Conservation (phyloP, 306 rosid species). For the Ammopiptanthus mongolicus region DNA sequence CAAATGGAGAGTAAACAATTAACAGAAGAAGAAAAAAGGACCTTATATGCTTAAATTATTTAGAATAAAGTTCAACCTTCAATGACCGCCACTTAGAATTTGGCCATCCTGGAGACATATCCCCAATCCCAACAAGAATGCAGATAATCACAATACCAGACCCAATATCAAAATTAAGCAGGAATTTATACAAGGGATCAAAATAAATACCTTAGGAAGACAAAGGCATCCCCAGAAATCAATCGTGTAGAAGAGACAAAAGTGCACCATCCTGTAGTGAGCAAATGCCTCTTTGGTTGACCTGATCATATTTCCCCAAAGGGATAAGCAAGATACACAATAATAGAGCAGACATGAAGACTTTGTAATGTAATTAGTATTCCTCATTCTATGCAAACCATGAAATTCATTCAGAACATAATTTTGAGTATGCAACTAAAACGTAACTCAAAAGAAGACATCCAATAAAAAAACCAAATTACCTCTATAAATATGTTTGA, state of each 20-base stretch:
- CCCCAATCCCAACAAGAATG: conserved; percentile 60
- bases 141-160: neutral
- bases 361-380: neutral
- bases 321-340: neutral
- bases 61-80: conserved; percentile 48
- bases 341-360: neutral
- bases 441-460: neutral
- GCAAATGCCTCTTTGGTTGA: conserved; percentile 92
- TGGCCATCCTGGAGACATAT: conserved; percentile 58
- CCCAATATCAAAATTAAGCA: conserved; percentile 5
- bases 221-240: conserved; percentile 88
- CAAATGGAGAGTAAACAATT: neutral
- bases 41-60: too few relatives aligned
- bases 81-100: conserved; percentile 81
- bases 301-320: conserved; percentile 42
- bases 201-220: conserved; percentile 54
- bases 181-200: neutral
- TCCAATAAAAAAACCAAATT: neutral
- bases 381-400: neutral
- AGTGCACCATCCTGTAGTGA: conserved; percentile 94
- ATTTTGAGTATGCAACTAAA: neutral
- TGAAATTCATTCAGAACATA: neutral
- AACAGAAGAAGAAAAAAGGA: too few relatives aligned
- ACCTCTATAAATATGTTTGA: conserved; percentile 95
- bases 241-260: too few relatives aligned